Evolutionary conservation across 2,329 filamentous ascomycete genomes (phyloP), one percentile per base, ranked within the genome.

Genomic region (Drechslerella dactyloides): DNA sequence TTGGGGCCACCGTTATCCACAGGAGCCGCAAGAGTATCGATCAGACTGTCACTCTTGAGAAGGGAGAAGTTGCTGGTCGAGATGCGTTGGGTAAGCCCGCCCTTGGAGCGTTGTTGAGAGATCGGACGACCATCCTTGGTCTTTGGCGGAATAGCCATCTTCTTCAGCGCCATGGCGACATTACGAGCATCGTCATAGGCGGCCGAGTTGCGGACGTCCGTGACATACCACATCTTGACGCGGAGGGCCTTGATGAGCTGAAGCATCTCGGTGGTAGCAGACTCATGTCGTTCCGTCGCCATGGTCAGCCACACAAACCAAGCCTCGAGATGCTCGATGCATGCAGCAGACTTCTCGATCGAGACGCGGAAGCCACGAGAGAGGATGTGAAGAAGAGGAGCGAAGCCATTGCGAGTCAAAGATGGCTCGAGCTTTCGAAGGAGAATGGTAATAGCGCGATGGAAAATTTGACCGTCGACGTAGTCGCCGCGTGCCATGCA

Each of bases 141-240:
- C 81, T 81, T 57, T 79, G 79, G 83, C 73, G 86, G 83, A 80
- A 86, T 82, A 73, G 88, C 90, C 94, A 99, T 97, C 6, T 90
- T 91, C 79, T 94, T 96, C 55, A 99, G 82, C 2, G 93, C 94
- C 69, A 90, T 85, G 4, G 92, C 90, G 52, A 97, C 89, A 74
- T 93, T 91, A 68, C 89, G 88, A 42, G 91, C 91, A 75, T 96
- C 89, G 70, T 94, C 90, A 77, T 97, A 97, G 8, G 88, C 87
- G 54, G 88, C 90, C 2, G 94, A 97, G 76, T 93, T 93, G 73
- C 91, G 89, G 27, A 97, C 93, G 79, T 97, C 92, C 0, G 90
- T 93, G 70, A 94, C 90, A 78, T 96, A 99, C 94, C 94, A 99
- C 90, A 97, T 96, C 83, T 97, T 97, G 79, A 96, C 90, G 46